Evolutionary conservation across 805 yeast species (phyloP).

Genomic region (Suhomyces sp.): DNA sequence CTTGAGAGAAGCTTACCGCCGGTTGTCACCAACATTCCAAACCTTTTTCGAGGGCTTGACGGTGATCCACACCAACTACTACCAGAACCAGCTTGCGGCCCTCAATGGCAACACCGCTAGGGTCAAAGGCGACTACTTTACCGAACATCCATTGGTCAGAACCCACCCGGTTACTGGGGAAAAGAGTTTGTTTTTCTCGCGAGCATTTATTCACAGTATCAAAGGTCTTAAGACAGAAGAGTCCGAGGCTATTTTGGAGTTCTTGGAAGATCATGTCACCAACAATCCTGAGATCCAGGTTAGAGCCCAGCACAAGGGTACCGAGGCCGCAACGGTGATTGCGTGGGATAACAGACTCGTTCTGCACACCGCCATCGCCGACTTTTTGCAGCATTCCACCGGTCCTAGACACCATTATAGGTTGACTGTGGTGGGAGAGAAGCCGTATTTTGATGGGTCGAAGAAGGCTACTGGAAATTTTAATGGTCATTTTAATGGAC

Average conservation of each 20-base stretch:
- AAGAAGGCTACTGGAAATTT: background rate
- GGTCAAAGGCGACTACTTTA: slow-evolving; percentile 18
- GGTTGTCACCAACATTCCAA: slow-evolving; percentile 22
- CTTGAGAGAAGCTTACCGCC: slow-evolving; percentile 24
- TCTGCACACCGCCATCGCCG: slow-evolving; percentile 21
- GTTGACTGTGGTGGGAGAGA: slow-evolving; percentile 25
- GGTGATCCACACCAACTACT: slow-evolving; percentile 21
- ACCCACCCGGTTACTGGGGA: slow-evolving; percentile 29
- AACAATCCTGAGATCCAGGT: slow-evolving; percentile 25
- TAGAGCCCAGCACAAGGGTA: slow-evolving; percentile 23
- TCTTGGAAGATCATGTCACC: slow-evolving; percentile 20
- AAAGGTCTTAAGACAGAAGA: slow-evolving; percentile 23
- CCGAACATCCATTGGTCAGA: slow-evolving; percentile 29
- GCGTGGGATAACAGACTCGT: slow-evolving; percentile 26
- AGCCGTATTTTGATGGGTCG: slow-evolving; percentile 17
- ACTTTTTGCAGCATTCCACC: slow-evolving; percentile 22
- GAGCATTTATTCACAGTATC: slow-evolving; percentile 20
- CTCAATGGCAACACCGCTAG: slow-evolving; percentile 14
- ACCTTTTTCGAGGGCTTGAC: slow-evolving; percentile 22
- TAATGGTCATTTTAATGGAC: background rate
- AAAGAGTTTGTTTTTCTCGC: slow-evolving; percentile 20
- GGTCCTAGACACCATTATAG: slow-evolving; percentile 25
- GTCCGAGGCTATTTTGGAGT: slow-evolving; percentile 20
- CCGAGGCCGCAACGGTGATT: slow-evolving; percentile 21
- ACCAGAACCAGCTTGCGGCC: slow-evolving; percentile 17